Base-by-base conservation (phyloP, 108 stramenopile species). In the Cyclotella sp. region DNA sequence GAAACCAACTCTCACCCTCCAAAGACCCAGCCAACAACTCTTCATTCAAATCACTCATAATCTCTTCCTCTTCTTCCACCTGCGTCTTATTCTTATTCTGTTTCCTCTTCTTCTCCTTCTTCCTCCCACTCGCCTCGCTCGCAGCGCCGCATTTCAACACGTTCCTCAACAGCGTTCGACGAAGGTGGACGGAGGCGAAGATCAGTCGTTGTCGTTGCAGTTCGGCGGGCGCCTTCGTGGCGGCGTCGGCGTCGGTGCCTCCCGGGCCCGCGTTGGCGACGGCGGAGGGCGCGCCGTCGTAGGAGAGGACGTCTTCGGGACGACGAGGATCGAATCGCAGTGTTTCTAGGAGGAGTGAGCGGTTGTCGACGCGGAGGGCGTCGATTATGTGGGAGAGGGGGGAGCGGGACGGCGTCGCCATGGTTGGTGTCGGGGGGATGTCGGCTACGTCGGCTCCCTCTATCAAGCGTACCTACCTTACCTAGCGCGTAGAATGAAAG, bases 361-460 rank as follows among this genome's bases (percentile, higher is more conserved):
- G 75, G 45, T 81, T 81, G 70, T 81, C 76, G 19, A 42, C 18
- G 0, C 76, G 80, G 43, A 81, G 49, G 9, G 78, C 67, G 49
- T 72, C 67, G 72, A 71, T 46, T 8, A 79, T 68, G 66, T 68
- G 72, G 47, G 78, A 46, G 29, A 79, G 72, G 26, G 78, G 60
- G 60, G 60, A 57, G 55, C 21, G 55, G 60, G 3, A 30, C 11
- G 60, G 60, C 3, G 60, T 61, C 30, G 34, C n/a, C 60, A 61
- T 61, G 60, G 30, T 61, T 2, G 34, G 6, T 5, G 34, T 34
- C 4, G 6, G 6, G 34, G 34, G 34, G 34, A 6, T 6, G 34
- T n/a, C n/a, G n/a, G n/a, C n/a, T n/a, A n/a, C n/a, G n/a, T n/a
- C n/a, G n/a, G n/a, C n/a, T n/a, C n/a, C n/a, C n/a, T n/a, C n/a